phyloP scores from a whole-genome alignment of 176 grass and related monocot genomes.

The Carex parvula region DNA sequence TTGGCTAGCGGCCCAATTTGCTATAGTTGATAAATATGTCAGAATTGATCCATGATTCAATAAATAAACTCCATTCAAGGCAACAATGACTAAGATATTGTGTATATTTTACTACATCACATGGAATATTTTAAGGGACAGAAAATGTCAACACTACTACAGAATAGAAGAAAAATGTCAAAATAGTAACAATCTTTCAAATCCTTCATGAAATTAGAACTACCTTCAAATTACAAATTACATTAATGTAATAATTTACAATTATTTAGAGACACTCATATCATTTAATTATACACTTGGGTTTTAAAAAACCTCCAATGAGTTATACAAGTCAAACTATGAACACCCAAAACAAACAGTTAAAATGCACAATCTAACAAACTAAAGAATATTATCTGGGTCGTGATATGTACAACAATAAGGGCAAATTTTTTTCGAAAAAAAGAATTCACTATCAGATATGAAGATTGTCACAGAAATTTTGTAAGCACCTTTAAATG shows the following conservation, averaged over 20 bases:
- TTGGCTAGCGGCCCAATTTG: no score
- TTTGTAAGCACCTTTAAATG: neutral
- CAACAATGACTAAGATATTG: no score
- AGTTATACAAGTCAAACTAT: neutral
- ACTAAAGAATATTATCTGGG: neutral
- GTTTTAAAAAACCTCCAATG: neutral
- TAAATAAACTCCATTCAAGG: no score
- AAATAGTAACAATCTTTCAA: neutral
- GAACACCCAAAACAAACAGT: neutral
- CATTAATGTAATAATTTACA: neutral
- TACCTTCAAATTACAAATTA: neutral
- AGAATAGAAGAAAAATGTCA: neutral
- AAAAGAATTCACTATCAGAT: neutral
- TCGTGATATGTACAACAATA: constrained; percentile 6
- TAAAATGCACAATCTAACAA: constrained; percentile 3
- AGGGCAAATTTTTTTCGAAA: neutral
- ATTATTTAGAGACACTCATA: neutral
- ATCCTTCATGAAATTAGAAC: neutral
- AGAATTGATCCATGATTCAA: no score
- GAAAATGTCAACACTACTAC: neutral
- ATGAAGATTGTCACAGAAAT: neutral
- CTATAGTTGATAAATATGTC: no score
- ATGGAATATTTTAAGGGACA: neutral
- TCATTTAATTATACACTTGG: neutral
- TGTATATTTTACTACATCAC: neutral